Conservation (phyloP, 441 rosid species). For the Populus hybrid region DNA sequence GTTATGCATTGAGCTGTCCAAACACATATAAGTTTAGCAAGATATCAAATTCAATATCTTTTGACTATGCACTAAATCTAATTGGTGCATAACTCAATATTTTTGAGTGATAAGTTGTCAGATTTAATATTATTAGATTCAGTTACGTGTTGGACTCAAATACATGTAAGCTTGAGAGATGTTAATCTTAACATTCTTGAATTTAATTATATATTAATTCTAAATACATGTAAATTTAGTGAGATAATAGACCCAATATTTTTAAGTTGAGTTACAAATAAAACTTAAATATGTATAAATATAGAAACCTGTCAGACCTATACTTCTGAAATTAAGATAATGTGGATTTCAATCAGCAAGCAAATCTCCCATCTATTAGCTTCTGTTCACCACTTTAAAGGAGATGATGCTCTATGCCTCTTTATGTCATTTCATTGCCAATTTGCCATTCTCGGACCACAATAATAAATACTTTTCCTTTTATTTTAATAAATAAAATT, state of each 20-base stretch:
- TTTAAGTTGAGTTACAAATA: too few relatives aligned
- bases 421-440: too few relatives aligned
- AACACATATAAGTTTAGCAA: fast-evolving
- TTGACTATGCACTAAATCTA: fast-evolving
- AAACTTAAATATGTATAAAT: too few relatives aligned
- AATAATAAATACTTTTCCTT: neutral
- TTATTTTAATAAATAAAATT: neutral
- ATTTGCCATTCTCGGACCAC: neutral
- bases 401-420: too few relatives aligned
- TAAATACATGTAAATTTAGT: fast-evolving
- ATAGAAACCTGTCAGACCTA: too few relatives aligned
- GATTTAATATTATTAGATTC: fast-evolving
- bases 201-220: fast-evolving
- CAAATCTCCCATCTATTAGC: too few relatives aligned
- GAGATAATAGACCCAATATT: fast-evolving
- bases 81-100: too few relatives aligned
- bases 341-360: too few relatives aligned
- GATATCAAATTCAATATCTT: fast-evolving
- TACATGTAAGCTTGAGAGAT: fast-evolving
- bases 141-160: fast-evolving
- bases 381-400: too few relatives aligned
- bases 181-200: fast-evolving
- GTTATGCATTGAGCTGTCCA: fast-evolving
- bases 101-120: fast-evolving
- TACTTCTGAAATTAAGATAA: too few relatives aligned